A percentile compares a stretch with the other conserved stretches of the same genome.
phyloP scores from a whole-genome alignment of 805 yeast species.

The Sungouiozyma ichnusensis region DNA sequence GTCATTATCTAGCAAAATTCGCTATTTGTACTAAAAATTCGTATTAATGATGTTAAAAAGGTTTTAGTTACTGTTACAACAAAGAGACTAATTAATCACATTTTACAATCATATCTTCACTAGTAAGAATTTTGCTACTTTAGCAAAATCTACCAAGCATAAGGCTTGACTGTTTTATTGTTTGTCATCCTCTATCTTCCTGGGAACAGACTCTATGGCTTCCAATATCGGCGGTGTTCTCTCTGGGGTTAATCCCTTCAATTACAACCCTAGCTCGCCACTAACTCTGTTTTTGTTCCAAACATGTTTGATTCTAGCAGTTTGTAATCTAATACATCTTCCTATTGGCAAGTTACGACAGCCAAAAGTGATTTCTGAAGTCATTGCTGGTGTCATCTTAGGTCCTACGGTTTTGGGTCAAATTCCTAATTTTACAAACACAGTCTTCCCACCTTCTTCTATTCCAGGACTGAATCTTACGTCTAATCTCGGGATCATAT shows the following conservation, averaged over 20 bases:
- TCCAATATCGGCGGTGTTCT: conserved; percentile 50
- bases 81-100: too few species aligned
- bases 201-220: conserved; percentile 1
- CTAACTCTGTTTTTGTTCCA: conserved; percentile 64
- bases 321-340: conserved; percentile 50
- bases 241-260: conserved; percentile 62
- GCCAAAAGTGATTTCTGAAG: conserved; percentile 77
- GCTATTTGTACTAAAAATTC: too few species aligned
- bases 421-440: conserved; percentile 53
- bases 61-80: too few species aligned
- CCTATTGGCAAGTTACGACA: conserved; percentile 56
- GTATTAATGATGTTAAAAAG: too few species aligned
- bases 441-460: conserved; percentile 55
- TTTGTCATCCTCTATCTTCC: too few species aligned
- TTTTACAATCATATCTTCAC: too few species aligned
- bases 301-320: conserved; percentile 45
- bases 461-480: conserved; percentile 54
- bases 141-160: too few species aligned
- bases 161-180: too few species aligned
- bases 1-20: too few species aligned
- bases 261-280: conserved; percentile 47
- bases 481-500: conserved; percentile 65
- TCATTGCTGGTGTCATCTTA: conserved; percentile 60
- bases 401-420: conserved; percentile 72
- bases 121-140: too few species aligned